Conservation (phyloP, 1,284 basidiomycete species). For the Ganoderma resinaceum region DNA sequence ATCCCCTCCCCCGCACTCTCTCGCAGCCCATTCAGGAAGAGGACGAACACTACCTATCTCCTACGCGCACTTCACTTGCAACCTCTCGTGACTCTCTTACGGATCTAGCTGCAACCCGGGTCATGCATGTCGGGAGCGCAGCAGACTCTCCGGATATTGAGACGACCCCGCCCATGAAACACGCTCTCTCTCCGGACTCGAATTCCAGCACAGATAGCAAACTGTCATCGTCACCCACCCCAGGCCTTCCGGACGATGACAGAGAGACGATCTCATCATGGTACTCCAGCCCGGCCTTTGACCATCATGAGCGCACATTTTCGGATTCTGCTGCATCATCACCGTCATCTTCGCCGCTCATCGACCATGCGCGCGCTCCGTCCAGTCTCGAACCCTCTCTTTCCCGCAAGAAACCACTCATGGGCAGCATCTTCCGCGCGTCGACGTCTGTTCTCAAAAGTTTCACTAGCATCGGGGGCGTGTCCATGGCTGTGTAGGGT, state of each 20-base stretch:
- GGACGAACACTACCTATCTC: slow-evolving; percentile 55
- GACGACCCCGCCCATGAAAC: background rate
- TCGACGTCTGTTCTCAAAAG: slow-evolving; percentile 55
- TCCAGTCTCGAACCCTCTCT: slow-evolving; percentile 9
- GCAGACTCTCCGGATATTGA: background rate
- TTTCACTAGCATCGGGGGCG: slow-evolving; percentile 25
- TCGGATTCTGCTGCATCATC: slow-evolving; percentile 21
- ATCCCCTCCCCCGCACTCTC: slow-evolving; percentile 7
- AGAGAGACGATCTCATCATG: background rate
- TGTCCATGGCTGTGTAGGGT: slow-evolving; percentile 20
- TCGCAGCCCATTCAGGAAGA: slow-evolving; percentile 53
- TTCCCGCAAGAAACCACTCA: slow-evolving; percentile 23
- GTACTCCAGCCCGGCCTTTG: background rate
- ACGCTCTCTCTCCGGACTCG: slow-evolving; percentile 8
- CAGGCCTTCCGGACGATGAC: background rate
- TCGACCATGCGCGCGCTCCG: slow-evolving; percentile 13
- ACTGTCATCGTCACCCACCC: slow-evolving; percentile 12
- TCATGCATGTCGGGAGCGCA: background rate
- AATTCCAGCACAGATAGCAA: background rate
- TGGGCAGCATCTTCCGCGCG: slow-evolving; percentile 32
- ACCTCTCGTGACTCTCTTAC: slow-evolving; percentile 44
- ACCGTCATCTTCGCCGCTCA: slow-evolving; percentile 22
- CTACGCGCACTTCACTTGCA: slow-evolving; percentile 43
- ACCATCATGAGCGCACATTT: background rate
- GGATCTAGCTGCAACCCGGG: slow-evolving; percentile 34